Evolutionary conservation across 2,329 filamentous ascomycete species (phyloP), one percentile per base, ranked within the genome.

Genomic region (Fusarium sp.): DNA sequence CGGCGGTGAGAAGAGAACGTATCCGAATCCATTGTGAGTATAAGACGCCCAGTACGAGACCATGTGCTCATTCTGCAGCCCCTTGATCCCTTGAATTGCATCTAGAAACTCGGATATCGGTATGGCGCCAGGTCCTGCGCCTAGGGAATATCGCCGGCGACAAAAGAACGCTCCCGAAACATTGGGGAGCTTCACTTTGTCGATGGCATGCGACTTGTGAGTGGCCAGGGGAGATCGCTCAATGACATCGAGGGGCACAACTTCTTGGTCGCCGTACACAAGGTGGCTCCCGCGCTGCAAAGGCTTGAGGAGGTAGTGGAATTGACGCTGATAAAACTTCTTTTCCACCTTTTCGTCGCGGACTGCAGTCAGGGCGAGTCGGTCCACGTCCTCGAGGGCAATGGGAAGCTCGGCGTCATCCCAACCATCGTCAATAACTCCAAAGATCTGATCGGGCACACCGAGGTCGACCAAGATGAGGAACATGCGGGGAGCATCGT

Each of bases 381-480:
- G 88, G 75, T 89, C 87, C 54, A 95, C 88, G 68, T 93, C 89
- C 60, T 93, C 91, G 63, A 89, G 84, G 6, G 90, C 85, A 57
- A 95, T 86, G 6, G 93, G 93, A 48, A 95, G 85, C 82, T 95
- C 93, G 63, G 90, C 88, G 78, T 95, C 93, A 75, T 93, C 92
- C 92, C 92, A 94, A 24, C 91, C 92, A 78, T 93, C 91, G 81
- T 95, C 93, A 67, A 95, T 90, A 62, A 94, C 86, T 48, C 89
- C 89, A 78, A 95, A 95, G 69, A 95, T 94, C 80, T 93, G 92
- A 76, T 93, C 92, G 1, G 93, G 89, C 13, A 93, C 87, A 35
- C 91, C 91, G 27, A 94, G 84, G 77, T 95, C 92, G 64, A 91
- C 86, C 29, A 95, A 85, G 43, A 94, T 91, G 56, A 95, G 85